Conservation (phyloP, 2,329 filamentous ascomycete genomes). For the Allantophomopsis cytisporea region DNA sequence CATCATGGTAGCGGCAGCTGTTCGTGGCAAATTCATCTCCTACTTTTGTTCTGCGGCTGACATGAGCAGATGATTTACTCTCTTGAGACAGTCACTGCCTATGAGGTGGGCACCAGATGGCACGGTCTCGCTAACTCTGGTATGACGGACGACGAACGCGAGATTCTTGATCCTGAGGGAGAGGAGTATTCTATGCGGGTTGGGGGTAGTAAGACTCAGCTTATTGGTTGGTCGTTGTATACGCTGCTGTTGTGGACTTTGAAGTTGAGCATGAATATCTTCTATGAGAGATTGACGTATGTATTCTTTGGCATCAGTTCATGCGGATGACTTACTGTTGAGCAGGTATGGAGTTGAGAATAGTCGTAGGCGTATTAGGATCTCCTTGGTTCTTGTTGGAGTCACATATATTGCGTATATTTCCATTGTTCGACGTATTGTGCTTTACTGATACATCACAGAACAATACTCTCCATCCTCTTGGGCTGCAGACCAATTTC, state of each 20-base stretch:
- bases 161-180: constrained; percentile 24
- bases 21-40: constrained; percentile 17
- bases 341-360: constrained; percentile 15
- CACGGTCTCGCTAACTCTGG: constrained; percentile 39
- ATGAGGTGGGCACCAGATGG: constrained; percentile 31
- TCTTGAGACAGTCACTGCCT: constrained; percentile 32
- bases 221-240: constrained; percentile 40
- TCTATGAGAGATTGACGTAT: constrained; percentile 38
- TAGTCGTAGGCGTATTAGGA: constrained; percentile 29
- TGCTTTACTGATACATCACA: too few species aligned
- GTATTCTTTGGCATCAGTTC: constrained; percentile 4
- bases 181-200: constrained; percentile 33
- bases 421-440: too few species aligned
- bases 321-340: background rate
- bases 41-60: background rate
- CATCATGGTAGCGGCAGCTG: constrained; percentile 36
- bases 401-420: constrained; percentile 28
- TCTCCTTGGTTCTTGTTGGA: constrained; percentile 33
- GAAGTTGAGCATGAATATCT: constrained; percentile 39
- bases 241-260: constrained; percentile 35
- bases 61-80: constrained; percentile 30
- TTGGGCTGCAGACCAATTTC: constrained; percentile 36
- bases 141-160: constrained; percentile 37
- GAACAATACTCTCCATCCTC: constrained; percentile 32
- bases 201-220: constrained; percentile 35